phyloP scores from a whole-genome alignment of 2,329 filamentous ascomycete genomes.

The Claviceps purpurea region DNA sequence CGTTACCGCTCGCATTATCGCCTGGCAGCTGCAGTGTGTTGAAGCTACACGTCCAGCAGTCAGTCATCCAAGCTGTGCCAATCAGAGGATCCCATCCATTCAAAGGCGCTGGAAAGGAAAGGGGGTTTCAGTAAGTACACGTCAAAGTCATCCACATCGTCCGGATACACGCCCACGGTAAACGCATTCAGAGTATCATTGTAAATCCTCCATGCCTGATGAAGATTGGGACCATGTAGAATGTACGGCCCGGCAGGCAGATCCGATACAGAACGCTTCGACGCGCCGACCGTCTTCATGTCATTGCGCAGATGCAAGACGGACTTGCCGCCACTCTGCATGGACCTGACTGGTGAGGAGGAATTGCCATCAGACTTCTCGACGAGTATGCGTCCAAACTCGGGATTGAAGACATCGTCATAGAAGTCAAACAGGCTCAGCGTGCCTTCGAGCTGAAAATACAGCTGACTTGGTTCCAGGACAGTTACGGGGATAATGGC shows the following conservation, averaged over 20 bases:
- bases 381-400: slow-evolving; percentile 25
- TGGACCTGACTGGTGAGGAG: background rate
- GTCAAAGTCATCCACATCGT: slow-evolving; percentile 10
- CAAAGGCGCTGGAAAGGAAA: background rate
- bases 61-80: background rate
- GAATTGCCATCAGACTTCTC: slow-evolving; percentile 21
- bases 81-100: background rate
- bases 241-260: slow-evolving; percentile 29
- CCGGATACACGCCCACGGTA: slow-evolving; percentile 22
- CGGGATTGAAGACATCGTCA: slow-evolving; percentile 26
- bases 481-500: slow-evolving; percentile 27
- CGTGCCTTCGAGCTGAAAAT: slow-evolving; percentile 21
- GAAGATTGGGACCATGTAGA: slow-evolving; percentile 25
- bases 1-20: slow-evolving; percentile 4
- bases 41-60: slow-evolving; percentile 1
- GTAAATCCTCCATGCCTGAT: slow-evolving; percentile 29
- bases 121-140: background rate
- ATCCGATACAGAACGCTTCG: slow-evolving; percentile 8
- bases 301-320: slow-evolving; percentile 10
- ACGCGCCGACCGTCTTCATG: slow-evolving; percentile 8
- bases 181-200: slow-evolving; percentile 24
- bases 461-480: slow-evolving; percentile 24
- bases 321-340: background rate
- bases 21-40: slow-evolving; percentile 1
- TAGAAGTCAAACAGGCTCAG: slow-evolving; percentile 19